Evolutionary conservation across 2,329 filamentous ascomycete species (phyloP).

Genomic region (Trichophyton equinum): DNA sequence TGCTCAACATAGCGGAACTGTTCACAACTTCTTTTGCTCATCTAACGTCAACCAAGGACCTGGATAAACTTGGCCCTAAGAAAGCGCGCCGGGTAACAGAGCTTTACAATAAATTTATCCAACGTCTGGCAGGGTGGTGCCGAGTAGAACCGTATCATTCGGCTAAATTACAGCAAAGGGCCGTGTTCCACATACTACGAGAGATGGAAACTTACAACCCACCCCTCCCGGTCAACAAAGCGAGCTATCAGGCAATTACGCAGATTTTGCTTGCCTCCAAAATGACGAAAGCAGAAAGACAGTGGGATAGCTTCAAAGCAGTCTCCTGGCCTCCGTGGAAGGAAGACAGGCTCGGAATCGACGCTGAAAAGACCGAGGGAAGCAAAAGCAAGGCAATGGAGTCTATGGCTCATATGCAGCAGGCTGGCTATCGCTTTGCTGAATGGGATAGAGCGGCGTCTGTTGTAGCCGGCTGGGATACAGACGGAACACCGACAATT

Average conservation of each 20-base stretch:
- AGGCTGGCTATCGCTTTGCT: slow-evolving; percentile 44
- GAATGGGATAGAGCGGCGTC: slow-evolving; percentile 43
- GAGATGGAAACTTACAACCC: slow-evolving; percentile 45
- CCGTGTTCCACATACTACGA: slow-evolving; percentile 45
- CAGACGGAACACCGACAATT: slow-evolving; percentile 50
- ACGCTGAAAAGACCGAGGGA: slow-evolving; percentile 44
- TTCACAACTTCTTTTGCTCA: slow-evolving; percentile 24
- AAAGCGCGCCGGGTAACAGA: slow-evolving; percentile 24
- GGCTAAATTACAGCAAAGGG: slow-evolving; percentile 40
- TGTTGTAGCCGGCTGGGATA: slow-evolving; percentile 51
- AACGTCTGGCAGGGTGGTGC: slow-evolving; percentile 38
- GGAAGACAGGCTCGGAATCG: slow-evolving; percentile 47
- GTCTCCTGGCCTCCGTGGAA: slow-evolving; percentile 56
- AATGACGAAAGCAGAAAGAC: slow-evolving; percentile 43
- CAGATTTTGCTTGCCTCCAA: slow-evolving; percentile 45
- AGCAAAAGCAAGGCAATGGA: slow-evolving; percentile 46
- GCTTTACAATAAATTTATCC: slow-evolving; percentile 39
- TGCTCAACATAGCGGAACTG: slow-evolving; percentile 32
- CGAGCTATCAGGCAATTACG: slow-evolving; percentile 45
- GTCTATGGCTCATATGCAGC: slow-evolving; percentile 44
- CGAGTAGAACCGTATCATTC: slow-evolving; percentile 39
- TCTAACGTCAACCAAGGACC: slow-evolving; percentile 8
- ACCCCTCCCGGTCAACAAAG: slow-evolving; percentile 42
- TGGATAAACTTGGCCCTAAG: slow-evolving; percentile 6
- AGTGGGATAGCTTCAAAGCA: slow-evolving; percentile 48